Evolutionary conservation across 768 basidiomycete genomes (phyloP).

Genomic region (Arthromyces matolae): DNA sequence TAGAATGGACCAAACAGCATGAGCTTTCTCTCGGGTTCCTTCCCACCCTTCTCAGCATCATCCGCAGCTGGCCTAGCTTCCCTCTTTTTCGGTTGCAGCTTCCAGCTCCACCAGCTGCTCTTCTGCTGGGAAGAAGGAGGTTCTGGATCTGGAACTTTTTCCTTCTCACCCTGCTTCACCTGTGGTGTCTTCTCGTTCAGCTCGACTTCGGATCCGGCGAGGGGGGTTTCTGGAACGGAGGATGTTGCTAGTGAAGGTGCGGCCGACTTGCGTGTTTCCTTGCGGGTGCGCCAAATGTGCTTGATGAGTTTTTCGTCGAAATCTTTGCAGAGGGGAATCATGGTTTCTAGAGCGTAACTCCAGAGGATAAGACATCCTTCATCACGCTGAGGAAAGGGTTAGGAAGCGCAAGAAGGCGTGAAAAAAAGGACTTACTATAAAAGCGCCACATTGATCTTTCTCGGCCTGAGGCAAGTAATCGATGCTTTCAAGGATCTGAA

Average conservation of each 20-base stretch:
- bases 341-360: conserved; percentile 65
- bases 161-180: conserved; percentile 17
- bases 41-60: conserved; percentile 39
- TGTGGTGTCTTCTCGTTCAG: conserved; percentile 34
- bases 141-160: no score
- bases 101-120: conserved; percentile 44
- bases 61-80: background rate
- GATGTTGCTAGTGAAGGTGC: conserved; percentile 4
- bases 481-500: conserved; percentile 77
- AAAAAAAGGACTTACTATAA: conserved; percentile 43
- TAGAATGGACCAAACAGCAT: conserved; percentile 68
- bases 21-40: conserved; percentile 39
- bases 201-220: conserved; percentile 23
- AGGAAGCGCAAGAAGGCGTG: background rate
- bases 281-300: conserved; percentile 67
- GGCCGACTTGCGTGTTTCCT: conserved; percentile 19
- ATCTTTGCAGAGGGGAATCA: conserved; percentile 68
- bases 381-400: conserved; percentile 43
- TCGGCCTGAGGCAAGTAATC: conserved; percentile 67
- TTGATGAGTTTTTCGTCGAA: conserved; percentile 79
- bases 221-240: conserved; percentile 6
- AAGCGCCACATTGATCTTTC: conserved; percentile 87
- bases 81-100: conserved; percentile 30
- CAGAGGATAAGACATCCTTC: conserved; percentile 80
- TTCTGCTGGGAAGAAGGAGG: conserved; percentile 15